phyloP scores from a whole-genome alignment of 176 grass and related monocot species.

The Rhynchospora tenuis region DNA sequence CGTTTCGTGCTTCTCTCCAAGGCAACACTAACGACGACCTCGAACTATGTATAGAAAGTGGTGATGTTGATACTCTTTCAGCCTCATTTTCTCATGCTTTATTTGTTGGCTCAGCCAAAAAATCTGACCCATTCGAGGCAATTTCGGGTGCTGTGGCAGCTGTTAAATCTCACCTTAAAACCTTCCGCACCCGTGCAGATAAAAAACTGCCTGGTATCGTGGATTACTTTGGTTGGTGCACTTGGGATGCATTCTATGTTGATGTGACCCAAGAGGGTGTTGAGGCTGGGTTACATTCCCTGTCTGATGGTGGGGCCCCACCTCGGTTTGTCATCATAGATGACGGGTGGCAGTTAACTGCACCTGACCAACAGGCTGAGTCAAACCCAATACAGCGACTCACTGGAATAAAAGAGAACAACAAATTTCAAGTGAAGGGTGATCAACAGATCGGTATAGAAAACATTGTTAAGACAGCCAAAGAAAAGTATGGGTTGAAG shows the following conservation, averaged over 20 bases:
- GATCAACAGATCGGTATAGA: conserved; percentile 57
- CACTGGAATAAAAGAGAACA: conserved; percentile 90
- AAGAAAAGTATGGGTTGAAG: conserved; percentile 78
- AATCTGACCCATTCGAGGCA: conserved; percentile 67
- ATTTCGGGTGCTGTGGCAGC: conserved; percentile 60
- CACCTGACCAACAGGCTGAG: conserved; percentile 35
- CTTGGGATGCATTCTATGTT: conserved; percentile 95
- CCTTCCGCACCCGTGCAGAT: conserved; percentile 52
- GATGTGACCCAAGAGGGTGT: conserved; percentile 89
- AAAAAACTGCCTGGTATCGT: conserved; percentile 90
- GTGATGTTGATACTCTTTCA: conserved; percentile 45
- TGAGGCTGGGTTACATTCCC: conserved; percentile 71
- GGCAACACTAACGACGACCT: conserved; percentile 54
- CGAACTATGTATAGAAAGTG: conserved; percentile 86
- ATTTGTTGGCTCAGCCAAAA: conserved; percentile 60
- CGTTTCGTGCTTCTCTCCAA: conserved; percentile 78
- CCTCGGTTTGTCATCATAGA: conserved; percentile 94
- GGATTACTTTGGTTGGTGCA: conserved; percentile 97
- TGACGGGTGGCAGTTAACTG: conserved; percentile 89
- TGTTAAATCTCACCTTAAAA: conserved; percentile 41
- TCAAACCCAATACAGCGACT: conserved; percentile 25
- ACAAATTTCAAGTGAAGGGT: conserved; percentile 60
- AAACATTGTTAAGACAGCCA: conserved; percentile 54
- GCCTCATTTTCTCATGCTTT: conserved; percentile 27
- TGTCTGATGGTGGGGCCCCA: conserved; percentile 48